phyloP scores from a whole-genome alignment of 257 asterid species.

The Solanum medicagineum region DNA sequence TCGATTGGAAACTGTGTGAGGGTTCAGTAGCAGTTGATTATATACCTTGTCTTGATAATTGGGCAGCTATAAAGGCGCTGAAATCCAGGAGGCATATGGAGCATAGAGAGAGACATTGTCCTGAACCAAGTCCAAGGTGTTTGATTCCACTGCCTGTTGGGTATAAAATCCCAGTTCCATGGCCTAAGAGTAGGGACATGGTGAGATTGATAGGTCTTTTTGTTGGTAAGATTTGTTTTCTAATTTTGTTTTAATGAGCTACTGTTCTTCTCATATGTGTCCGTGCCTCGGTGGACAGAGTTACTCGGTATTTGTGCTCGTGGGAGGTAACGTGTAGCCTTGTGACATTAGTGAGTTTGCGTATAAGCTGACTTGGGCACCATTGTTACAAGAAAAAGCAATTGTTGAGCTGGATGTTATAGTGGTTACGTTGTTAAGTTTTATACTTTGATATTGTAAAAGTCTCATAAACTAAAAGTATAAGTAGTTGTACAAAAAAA shows the following conservation, averaged over 20 bases:
- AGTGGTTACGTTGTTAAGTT: background rate
- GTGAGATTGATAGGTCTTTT: constrained; percentile 66
- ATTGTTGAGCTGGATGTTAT: background rate
- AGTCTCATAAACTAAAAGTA: background rate
- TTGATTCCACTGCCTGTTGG: constrained; percentile 76
- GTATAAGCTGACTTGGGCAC: background rate
- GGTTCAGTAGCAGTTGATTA: constrained; percentile 46
- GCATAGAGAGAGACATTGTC: constrained; percentile 97
- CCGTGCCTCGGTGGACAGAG: background rate
- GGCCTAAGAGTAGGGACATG: constrained; percentile 99
- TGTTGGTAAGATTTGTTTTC: constrained; percentile 40
- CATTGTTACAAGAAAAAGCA: background rate
- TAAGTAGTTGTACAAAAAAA: background rate
- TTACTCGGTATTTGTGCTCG: background rate
- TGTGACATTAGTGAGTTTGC: background rate
- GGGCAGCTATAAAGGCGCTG: constrained; percentile 48
- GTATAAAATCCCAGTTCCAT: constrained; percentile 64
- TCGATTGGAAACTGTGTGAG: constrained; percentile 46
- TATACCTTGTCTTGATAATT: constrained; percentile 89
- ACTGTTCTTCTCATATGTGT: too few species aligned
- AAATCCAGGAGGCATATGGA: constrained; percentile 62
- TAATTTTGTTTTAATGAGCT: background rate
- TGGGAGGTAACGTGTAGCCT: background rate
- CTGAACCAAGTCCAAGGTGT: constrained; percentile 51
- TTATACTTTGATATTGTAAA: background rate